Conservation (phyloP, 1,284 basidiomycete genomes). For the Fomes fomentarius region DNA sequence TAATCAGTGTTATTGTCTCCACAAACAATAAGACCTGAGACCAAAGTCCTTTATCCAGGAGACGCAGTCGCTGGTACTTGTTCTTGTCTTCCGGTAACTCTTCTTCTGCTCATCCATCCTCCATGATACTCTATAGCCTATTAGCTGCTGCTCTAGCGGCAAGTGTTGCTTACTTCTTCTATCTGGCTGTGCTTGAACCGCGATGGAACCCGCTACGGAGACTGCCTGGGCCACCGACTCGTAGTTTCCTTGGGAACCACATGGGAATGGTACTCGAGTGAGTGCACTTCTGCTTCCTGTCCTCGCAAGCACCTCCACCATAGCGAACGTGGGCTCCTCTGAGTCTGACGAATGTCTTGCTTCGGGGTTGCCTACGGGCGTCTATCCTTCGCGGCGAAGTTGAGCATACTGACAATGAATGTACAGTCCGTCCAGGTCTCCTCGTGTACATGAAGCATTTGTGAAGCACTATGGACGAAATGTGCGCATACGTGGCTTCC, state of each 20-base stretch:
- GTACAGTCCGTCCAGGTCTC: conserved; percentile 58
- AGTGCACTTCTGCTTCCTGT: conserved; percentile 21
- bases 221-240: conserved; percentile 61
- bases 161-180: conserved; percentile 27
- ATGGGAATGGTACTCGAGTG: conserved; percentile 62
- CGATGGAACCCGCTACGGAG: conserved; percentile 53
- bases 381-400: neutral
- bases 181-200: conserved; percentile 42
- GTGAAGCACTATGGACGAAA: conserved; percentile 44
- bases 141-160: conserved; percentile 19
- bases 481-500: conserved; percentile 64
- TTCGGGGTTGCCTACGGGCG: too few species aligned
- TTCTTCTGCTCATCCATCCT: neutral
- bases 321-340: too few species aligned
- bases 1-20: conserved; percentile 16
- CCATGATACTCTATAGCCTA: conserved; percentile 14
- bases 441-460: conserved; percentile 53
- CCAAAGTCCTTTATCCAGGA: neutral
- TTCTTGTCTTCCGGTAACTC: conserved; percentile 1
- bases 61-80: conserved; percentile 8
- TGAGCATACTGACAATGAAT: neutral
- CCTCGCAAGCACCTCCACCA: neutral
- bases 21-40: conserved; percentile 19
- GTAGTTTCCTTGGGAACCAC: conserved; percentile 54
- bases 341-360: too few species aligned